phyloP scores from a whole-genome alignment of 352 stramenopile species.

The Thalassiosira exigua region DNA sequence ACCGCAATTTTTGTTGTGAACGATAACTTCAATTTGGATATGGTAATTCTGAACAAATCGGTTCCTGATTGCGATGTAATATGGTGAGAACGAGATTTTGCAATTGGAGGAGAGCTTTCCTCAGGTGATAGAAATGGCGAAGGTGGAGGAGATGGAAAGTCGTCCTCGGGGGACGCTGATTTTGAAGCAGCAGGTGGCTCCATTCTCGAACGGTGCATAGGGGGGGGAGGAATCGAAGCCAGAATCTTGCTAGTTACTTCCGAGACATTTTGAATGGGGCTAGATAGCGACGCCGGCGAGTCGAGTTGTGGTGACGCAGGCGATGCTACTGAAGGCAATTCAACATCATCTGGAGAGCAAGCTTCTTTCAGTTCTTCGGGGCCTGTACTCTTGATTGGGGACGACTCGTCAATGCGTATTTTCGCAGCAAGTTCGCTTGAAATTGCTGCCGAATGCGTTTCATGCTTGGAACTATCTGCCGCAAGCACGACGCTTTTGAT shows the following conservation, averaged over 20 bases:
- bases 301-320: conserved; percentile 8
- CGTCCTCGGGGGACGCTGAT: conserved; percentile 1
- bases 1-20: conserved; percentile 60
- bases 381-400: no score
- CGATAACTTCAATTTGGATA: conserved; percentile 54
- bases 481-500: conserved; percentile 65
- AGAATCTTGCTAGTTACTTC: conserved; percentile 35
- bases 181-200: conserved; percentile 11
- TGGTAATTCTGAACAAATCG: conserved; percentile 60
- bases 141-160: conserved; percentile 21
- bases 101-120: conserved; percentile 6
- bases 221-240: conserved; percentile 20
- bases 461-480: conserved; percentile 19
- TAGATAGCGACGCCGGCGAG: conserved; percentile 7
- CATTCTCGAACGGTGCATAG: conserved; percentile 20
- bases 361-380: no score
- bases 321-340: conserved; percentile 21
- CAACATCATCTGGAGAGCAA: no score
- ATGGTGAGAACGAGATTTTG: conserved; percentile 21
- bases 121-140: conserved; percentile 15
- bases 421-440: conserved; percentile 31
- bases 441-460: background rate
- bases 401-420: conserved; percentile 31
- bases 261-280: background rate
- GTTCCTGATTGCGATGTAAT: conserved; percentile 44